Conservation (phyloP, 495 filamentous ascomycete species). For the Podospora bellae-mahoneyi region DNA sequence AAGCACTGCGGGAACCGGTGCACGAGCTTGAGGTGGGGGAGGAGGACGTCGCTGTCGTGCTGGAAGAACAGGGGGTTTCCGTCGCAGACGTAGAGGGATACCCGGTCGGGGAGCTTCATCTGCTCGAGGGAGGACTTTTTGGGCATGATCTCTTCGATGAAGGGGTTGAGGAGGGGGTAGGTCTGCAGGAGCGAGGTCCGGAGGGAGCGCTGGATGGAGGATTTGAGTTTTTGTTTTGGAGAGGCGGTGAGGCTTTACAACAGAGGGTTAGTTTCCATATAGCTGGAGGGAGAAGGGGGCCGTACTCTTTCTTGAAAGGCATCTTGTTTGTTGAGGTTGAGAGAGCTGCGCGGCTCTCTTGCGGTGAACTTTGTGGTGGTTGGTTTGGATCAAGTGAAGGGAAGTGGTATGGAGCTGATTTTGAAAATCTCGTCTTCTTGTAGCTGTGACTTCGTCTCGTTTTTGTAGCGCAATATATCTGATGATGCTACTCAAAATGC, state of each 20-base stretch:
- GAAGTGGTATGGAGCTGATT: neutral
- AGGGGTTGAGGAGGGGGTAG: slow-evolving; percentile 79
- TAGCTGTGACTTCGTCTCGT: neutral
- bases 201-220: slow-evolving; percentile 83
- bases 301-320: slow-evolving; percentile 84
- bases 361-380: neutral
- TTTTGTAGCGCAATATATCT: neutral
- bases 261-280: neutral
- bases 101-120: slow-evolving; percentile 88
- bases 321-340: slow-evolving; percentile 46
- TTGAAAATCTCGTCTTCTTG: neutral
- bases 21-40: slow-evolving; percentile 73
- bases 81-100: slow-evolving; percentile 80
- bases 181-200: slow-evolving; percentile 75
- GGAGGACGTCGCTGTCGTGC: slow-evolving; percentile 65
- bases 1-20: slow-evolving; percentile 69
- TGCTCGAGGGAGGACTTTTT: slow-evolving; percentile 92
- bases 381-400: neutral
- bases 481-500: neutral
- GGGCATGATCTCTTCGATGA: slow-evolving; percentile 92
- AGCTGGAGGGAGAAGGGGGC: neutral
- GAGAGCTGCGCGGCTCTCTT: slow-evolving; percentile 11
- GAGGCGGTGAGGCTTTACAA: slow-evolving; percentile 63
- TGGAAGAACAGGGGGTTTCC: slow-evolving; percentile 82
- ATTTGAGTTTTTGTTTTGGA: slow-evolving; percentile 94